phyloP scores from a whole-genome alignment of 1,139 yeast species.

The Nakaseomyces bracarensis region DNA sequence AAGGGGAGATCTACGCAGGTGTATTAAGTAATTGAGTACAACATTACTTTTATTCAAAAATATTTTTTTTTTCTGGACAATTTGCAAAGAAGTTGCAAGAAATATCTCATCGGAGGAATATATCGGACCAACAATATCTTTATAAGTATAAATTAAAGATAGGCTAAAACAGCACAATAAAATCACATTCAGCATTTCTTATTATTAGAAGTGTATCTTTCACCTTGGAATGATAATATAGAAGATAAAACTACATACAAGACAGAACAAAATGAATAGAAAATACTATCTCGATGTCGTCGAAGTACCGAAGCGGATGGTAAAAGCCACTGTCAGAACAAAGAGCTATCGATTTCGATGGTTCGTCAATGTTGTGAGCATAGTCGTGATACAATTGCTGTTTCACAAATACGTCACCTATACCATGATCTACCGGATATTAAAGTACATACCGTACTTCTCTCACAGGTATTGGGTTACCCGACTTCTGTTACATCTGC shows the following conservation, averaged over 20 bases:
- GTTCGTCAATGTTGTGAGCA: background rate
- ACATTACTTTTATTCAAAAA: no score
- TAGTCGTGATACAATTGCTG: background rate
- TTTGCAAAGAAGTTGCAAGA: no score
- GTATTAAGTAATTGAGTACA: no score
- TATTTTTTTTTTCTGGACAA: no score
- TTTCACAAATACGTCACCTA: slow-evolving; percentile 2
- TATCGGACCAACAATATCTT: no score
- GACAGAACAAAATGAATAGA: background rate
- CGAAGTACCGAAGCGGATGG: slow-evolving; percentile 2
- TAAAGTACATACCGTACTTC: background rate
- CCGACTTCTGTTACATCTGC: background rate
- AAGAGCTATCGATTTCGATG: slow-evolving; percentile 1
- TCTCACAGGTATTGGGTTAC: background rate
- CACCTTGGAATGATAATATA: no score
- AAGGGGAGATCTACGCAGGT: no score
- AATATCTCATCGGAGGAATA: no score
- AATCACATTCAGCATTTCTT: no score
- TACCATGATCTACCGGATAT: background rate
- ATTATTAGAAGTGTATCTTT: no score
- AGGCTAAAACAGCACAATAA: no score
- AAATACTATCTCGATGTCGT: slow-evolving; percentile 2
- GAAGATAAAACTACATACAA: background rate
- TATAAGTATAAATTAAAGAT: no score
- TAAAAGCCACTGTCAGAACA: background rate